Base-by-base conservation (phyloP, 1,284 basidiomycete species). In the Hypsizygus ulmarius region DNA sequence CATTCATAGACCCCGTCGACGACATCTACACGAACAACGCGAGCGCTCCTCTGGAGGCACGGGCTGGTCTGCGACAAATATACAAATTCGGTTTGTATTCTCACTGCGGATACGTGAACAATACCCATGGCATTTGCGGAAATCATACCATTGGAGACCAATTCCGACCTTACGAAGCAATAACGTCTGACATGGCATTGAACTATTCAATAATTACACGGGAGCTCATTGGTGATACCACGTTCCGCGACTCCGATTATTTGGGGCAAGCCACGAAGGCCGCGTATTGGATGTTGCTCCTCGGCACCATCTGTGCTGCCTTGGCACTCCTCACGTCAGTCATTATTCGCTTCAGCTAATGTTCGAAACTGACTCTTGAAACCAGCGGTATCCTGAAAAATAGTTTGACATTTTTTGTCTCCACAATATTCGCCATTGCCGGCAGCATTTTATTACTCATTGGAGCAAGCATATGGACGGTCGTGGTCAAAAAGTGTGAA, bases 11-110 rank as follows among this genome's bases (percentile, higher is more conserved):
- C 62, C 77, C 79, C 11, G 78, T 85, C 36, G 64, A 73, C 33
- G 78, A 75, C 19, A 70, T 91, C n/a, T 88, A 88, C 64, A 78
- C 84, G n/a, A 61, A 63, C 44, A 85, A 90, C 62, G 72, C 79
- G 25, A 78, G 78, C 35, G 73, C 76, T 40, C 84, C 87, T 3
- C 76, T 91, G 2, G 73, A 71, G 45, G 62, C 69, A 40, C 59
- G 68, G 43, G 68, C 71, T 16, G 88, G 88, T 27, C 69, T 91
- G 46, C 81, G 88, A 58, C 77, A 84, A 61, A 64, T 74, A 51
- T 91, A 91, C 68, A 70, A 80, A 50, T 91, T 86, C 56, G 88
- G 88, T 16, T 70, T 91, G 33, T 91, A 91, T 68, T 80, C 81
- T 15, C 79, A 87, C 62, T 90, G 87, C 56, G 87, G 74, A 57